phyloP scores from a whole-genome alignment of 2,329 filamentous ascomycete genomes.

The Talaromyces piceae region DNA sequence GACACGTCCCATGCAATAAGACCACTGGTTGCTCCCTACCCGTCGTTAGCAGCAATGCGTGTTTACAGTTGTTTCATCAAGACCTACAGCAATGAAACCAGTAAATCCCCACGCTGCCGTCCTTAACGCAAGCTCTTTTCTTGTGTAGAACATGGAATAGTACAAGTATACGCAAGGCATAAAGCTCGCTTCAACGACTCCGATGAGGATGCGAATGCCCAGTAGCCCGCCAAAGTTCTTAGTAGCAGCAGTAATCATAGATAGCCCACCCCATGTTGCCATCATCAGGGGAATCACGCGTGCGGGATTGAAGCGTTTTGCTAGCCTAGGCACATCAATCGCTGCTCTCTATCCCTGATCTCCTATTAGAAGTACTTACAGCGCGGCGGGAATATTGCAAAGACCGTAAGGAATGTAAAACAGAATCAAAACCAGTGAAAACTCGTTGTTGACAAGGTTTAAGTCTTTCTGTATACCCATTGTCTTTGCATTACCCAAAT shows the following conservation, averaged over 20 bases:
- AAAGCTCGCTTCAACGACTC: conserved; percentile 16
- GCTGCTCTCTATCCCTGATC: background rate
- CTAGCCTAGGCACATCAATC: conserved; percentile 16
- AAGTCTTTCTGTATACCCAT: conserved; percentile 40
- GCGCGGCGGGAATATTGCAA: conserved; percentile 15
- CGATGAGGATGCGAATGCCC: conserved; percentile 7
- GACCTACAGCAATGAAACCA: conserved; percentile 24
- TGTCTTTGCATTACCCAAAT: conserved; percentile 33
- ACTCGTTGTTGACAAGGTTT: conserved; percentile 26
- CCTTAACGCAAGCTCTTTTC: conserved; percentile 36
- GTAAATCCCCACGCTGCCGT: conserved; percentile 41
- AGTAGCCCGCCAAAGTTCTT: conserved; percentile 12
- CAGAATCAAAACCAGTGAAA: conserved; percentile 30
- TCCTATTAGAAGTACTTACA: conserved; percentile 9
- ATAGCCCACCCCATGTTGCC: conserved; percentile 19
- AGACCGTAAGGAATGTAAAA: conserved; percentile 48
- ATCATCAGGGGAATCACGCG: conserved; percentile 9
- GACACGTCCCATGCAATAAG: conserved; percentile 21
- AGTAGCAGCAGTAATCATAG: conserved; percentile 8
- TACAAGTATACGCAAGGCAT: conserved; percentile 45
- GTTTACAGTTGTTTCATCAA: background rate
- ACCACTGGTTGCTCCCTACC: conserved; percentile 28
- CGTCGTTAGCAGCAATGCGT: background rate
- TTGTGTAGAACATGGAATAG: conserved; percentile 41
- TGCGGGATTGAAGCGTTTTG: conserved; percentile 9